phyloP scores from a whole-genome alignment of 352 stramenopile species.

The Globisporangium irregulare region DNA sequence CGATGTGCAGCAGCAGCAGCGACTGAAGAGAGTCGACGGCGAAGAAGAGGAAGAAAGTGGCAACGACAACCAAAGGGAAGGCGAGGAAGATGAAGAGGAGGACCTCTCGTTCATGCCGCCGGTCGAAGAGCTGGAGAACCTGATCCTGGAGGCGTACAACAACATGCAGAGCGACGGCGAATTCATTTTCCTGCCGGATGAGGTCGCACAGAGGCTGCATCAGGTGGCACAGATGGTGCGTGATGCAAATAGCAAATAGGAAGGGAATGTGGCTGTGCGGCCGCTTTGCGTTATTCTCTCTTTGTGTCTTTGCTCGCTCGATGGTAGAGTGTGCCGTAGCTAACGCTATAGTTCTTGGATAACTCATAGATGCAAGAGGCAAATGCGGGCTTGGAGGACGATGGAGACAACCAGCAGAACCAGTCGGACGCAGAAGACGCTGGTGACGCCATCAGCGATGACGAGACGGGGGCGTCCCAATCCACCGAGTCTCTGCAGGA shows the following conservation, averaged over 20 bases:
- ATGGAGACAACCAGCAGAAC: background rate
- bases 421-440: background rate
- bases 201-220: conserved; percentile 68
- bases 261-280: background rate
- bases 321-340: background rate
- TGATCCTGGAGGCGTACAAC: conserved; percentile 80
- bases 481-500: conserved; percentile 22
- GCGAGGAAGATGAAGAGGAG: conserved; percentile 19
- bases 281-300: background rate
- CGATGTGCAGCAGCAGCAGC: background rate
- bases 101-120: conserved; percentile 28
- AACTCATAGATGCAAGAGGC: background rate
- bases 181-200: conserved; percentile 67
- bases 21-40: background rate
- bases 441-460: background rate
- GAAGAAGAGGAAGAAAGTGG: background rate
- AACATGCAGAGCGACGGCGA: conserved; percentile 83
- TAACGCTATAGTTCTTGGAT: background rate
- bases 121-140: conserved; percentile 55
- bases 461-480: conserved; percentile 19
- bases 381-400: background rate
- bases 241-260: conserved; percentile 1
- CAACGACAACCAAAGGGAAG: background rate
- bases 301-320: background rate
- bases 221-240: conserved; percentile 51